Percentiles rank a stretch among this genome's conserved stretches.
Evolutionary conservation across 2,329 filamentous ascomycete genomes (phyloP).

Genomic region (Hypoxylon rubiginosum): DNA sequence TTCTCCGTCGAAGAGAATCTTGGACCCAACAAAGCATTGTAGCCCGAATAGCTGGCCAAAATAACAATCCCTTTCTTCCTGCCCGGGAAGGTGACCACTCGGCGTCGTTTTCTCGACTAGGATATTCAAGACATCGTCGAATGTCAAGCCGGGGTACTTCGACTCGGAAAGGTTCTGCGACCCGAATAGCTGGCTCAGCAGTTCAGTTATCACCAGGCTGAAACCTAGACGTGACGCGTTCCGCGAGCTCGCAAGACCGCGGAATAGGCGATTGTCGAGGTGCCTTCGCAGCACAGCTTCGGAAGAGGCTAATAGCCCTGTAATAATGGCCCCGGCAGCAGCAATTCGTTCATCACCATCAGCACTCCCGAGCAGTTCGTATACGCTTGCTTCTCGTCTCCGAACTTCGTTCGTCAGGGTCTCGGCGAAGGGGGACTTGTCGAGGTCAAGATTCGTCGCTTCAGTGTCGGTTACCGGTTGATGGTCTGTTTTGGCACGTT

Average conservation of each 20-base stretch:
- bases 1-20: constrained; percentile 73
- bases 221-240: constrained; percentile 92
- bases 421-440: constrained; percentile 66
- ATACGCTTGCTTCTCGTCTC: constrained; percentile 70
- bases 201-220: constrained; percentile 87
- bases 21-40: constrained; percentile 86
- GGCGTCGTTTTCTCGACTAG: constrained; percentile 69
- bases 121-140: constrained; percentile 67
- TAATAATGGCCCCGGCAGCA: constrained; percentile 71
- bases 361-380: constrained; percentile 72
- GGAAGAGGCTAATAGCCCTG: constrained; percentile 65
- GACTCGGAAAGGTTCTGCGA: constrained; percentile 58
- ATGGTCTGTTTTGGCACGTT: constrained; percentile 55
- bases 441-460: constrained; percentile 48
- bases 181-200: constrained; percentile 78
- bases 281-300: constrained; percentile 70
- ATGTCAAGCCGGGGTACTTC: constrained; percentile 67
- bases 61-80: constrained; percentile 88
- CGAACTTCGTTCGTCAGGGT: constrained; percentile 66
- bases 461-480: constrained; percentile 39
- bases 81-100: constrained; percentile 66
- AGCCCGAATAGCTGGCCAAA: constrained; percentile 90
- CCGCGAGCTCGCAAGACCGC: constrained; percentile 88
- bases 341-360: constrained; percentile 68
- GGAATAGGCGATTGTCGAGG: constrained; percentile 78